Percentiles rank a stretch among this genome's conserved stretches.
phyloP scores from a whole-genome alignment of 2,329 filamentous ascomycete species.

The Aspergillus floridensis region DNA sequence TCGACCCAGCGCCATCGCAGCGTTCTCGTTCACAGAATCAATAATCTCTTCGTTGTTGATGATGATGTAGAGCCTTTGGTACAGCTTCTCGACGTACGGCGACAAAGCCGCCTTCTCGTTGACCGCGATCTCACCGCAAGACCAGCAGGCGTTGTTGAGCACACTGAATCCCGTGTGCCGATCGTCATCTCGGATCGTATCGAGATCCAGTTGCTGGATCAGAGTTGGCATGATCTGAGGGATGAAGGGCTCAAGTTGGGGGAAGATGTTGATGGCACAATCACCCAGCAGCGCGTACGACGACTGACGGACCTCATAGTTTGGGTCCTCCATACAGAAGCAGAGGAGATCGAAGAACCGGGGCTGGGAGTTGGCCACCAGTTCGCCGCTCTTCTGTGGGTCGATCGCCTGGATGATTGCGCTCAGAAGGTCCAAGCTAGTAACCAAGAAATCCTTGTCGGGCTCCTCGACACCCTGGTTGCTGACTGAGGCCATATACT shows the following conservation, averaged over 20 bases:
- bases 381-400: conserved; percentile 66
- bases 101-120: conserved; percentile 69
- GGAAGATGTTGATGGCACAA: conserved; percentile 88
- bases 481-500: conserved; percentile 66
- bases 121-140: conserved; percentile 85
- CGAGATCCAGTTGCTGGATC: conserved; percentile 83
- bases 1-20: conserved; percentile 85
- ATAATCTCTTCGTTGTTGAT: conserved; percentile 82
- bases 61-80: conserved; percentile 75
- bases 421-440: conserved; percentile 88
- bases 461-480: conserved; percentile 71
- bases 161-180: conserved; percentile 85
- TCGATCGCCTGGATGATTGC: conserved; percentile 89
- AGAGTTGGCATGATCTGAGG: conserved; percentile 71
- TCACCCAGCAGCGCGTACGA: conserved; percentile 93
- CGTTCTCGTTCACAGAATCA: conserved; percentile 85
- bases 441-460: conserved; percentile 96
- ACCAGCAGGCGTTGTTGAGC: conserved; percentile 98
- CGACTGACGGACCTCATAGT: conserved; percentile 92
- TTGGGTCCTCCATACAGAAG: conserved; percentile 87
- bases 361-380: conserved; percentile 73
- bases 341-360: conserved; percentile 86
- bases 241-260: conserved; percentile 72
- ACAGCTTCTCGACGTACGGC: conserved; percentile 72
- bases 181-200: conserved; percentile 72